Evolutionary conservation across 345 rosid species (phyloP).

Genomic region (Diplotaxis tenuifolia): DNA sequence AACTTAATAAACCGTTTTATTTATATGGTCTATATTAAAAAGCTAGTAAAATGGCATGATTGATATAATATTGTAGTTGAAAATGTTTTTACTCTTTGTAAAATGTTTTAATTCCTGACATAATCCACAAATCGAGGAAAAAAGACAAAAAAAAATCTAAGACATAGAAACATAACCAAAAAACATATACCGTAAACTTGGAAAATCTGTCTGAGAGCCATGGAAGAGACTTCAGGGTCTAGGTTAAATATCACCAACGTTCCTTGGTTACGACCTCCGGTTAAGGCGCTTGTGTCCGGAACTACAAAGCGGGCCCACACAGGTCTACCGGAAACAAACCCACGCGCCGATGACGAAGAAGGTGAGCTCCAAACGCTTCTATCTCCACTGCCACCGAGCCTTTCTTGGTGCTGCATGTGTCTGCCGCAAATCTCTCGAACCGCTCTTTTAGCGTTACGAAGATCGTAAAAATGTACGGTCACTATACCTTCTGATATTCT

Average conservation of each 20-base stretch:
- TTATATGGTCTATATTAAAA: neutral
- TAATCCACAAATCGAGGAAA: constrained; percentile 33
- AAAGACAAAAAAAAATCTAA: constrained; percentile 13
- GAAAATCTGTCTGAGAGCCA: constrained; percentile 57
- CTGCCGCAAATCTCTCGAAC: constrained; percentile 47
- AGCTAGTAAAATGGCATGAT: neutral
- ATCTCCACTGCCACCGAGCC: neutral
- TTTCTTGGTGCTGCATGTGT: constrained; percentile 36
- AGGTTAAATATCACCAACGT: constrained; percentile 92
- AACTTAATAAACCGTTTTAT: neutral
- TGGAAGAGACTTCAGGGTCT: constrained; percentile 65
- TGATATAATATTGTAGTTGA: neutral
- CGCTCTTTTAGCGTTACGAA: constrained; percentile 75
- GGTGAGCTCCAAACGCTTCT: constrained; percentile 26
- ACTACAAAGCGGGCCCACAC: constrained; percentile 81
- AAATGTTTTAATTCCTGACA: constrained; percentile 26
- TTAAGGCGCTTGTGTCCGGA: constrained; percentile 63
- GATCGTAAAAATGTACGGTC: constrained; percentile 90
- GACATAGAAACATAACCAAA: constrained; percentile 43
- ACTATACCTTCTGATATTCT: constrained; percentile 65
- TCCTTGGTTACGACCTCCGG: constrained; percentile 88
- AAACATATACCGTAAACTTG: constrained; percentile 52
- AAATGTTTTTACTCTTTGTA: neutral
- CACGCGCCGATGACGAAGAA: constrained; percentile 41
- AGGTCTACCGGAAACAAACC: constrained; percentile 57